A percentile compares a stretch with the other conserved stretches of the same genome.
Evolutionary conservation across 768 basidiomycete species (phyloP).

Genomic region (Lyophyllum decastes): DNA sequence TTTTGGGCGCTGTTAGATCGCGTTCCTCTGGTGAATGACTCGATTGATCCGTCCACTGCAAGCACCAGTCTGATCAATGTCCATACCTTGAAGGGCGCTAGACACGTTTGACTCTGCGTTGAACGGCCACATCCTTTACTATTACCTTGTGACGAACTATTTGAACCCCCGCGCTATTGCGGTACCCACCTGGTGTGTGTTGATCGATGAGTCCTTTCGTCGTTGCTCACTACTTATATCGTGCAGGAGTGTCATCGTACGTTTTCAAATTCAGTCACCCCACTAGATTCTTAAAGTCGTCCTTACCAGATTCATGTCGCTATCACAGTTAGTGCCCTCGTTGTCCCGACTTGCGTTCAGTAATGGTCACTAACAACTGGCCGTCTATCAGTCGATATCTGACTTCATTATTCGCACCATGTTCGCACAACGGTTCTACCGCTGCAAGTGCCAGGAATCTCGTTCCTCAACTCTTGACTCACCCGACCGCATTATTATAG

Average conservation of each 20-base stretch:
- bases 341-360: not conserved
- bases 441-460: constrained; percentile 35
- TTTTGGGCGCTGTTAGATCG: constrained; percentile 25
- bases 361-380: not conserved
- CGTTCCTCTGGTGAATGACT: constrained; percentile 32
- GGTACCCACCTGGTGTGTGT: constrained; percentile 48
- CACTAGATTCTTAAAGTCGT: not conserved
- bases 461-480: too few relatives aligned
- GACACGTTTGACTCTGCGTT: constrained; percentile 59
- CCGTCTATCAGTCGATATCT: constrained; percentile 39
- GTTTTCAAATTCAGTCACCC: constrained; percentile 15
- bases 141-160: constrained; percentile 59
- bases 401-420: constrained; percentile 53
- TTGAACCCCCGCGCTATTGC: constrained; percentile 44
- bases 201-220: not conserved
- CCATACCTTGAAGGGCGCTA: constrained; percentile 36
- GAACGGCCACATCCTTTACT: constrained; percentile 57
- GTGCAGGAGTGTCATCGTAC: constrained; percentile 52
- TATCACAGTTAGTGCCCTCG: constrained; percentile 43
- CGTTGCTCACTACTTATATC: not conserved
- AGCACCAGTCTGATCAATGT: not conserved
- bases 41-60: not conserved
- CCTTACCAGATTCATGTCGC: constrained; percentile 49
- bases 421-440: constrained; percentile 53
- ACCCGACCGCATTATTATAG: constrained; percentile 21